Conservation (phyloP, 169 alveolate genomes). For the Plasmodium ovale region DNA sequence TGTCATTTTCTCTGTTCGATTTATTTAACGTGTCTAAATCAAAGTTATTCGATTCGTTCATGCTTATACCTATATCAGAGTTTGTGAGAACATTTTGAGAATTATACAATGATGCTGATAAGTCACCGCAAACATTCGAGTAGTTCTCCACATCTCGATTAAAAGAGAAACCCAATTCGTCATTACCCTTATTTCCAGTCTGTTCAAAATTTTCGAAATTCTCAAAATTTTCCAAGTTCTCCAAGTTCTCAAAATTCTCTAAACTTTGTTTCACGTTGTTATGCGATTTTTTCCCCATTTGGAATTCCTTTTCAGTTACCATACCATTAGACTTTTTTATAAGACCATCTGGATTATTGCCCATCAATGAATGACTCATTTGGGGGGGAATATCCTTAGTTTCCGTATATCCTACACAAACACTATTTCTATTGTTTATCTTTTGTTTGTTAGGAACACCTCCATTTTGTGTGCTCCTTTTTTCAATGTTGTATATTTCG, state of each 20-base stretch:
- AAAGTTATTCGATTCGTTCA: constrained; percentile 5
- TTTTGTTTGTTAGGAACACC: neutral
- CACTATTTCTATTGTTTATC: neutral
- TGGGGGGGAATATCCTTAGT: neutral
- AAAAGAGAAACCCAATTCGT: constrained; percentile 15
- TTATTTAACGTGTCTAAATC: constrained; percentile 22
- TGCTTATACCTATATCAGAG: neutral
- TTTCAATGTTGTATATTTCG: neutral
- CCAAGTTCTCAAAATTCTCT: constrained; percentile 4
- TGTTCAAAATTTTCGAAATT: neutral
- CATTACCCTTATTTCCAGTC: neutral
- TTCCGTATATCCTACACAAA: neutral
- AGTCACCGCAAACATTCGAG: neutral
- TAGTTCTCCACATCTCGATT: constrained; percentile 18
- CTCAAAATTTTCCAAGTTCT: too few species aligned
- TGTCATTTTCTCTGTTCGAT: constrained; percentile 15
- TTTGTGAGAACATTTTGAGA: constrained; percentile 16
- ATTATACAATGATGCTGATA: constrained; percentile 17
- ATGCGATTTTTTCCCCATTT: neutral
- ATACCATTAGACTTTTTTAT: neutral
- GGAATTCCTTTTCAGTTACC: neutral
- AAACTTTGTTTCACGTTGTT: constrained; percentile 26
- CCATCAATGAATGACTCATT: neutral
- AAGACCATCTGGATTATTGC: neutral
- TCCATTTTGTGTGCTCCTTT: neutral